Conservation (phyloP, 768 basidiomycete genomes). For the Daedaleopsis nitida region DNA sequence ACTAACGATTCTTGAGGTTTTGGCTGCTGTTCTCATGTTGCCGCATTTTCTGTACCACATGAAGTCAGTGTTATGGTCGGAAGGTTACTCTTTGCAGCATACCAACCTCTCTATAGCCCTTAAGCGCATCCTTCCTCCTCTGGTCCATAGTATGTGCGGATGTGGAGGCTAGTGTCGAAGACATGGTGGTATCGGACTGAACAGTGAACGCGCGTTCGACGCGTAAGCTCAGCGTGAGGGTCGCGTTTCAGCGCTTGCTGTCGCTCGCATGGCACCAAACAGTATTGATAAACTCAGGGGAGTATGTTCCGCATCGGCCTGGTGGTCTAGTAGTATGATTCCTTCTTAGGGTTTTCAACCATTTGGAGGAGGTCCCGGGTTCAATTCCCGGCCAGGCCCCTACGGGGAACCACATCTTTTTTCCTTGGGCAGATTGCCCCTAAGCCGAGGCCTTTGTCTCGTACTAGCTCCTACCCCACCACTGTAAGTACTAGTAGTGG, state of each 20-base stretch:
- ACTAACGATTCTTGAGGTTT: constrained; percentile 87
- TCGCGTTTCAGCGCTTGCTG: too few relatives aligned
- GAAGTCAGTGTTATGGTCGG: neutral
- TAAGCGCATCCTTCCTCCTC: constrained; percentile 72
- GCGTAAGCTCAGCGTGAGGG: constrained; percentile 10
- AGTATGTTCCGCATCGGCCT: too few relatives aligned
- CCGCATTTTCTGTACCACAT: constrained; percentile 83
- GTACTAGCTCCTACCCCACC: too few relatives aligned
- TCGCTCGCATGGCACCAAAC: too few relatives aligned
- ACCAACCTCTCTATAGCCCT: constrained; percentile 70
- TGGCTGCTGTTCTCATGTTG: constrained; percentile 87
- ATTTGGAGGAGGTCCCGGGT: constrained; percentile 83
- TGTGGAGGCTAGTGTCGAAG: constrained; percentile 29
- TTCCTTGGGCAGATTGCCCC: neutral
- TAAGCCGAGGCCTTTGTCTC: too few relatives aligned
- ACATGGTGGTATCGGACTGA: constrained; percentile 12
- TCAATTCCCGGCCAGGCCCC: constrained; percentile 84
- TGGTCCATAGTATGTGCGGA: constrained; percentile 61
- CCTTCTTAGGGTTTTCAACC: constrained; percentile 15
- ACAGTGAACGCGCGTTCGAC: constrained; percentile 1
- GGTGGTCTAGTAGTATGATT: constrained; percentile 26
- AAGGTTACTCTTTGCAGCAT: neutral
- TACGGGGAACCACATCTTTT: neutral
- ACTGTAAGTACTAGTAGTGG: too few relatives aligned
- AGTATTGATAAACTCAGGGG: too few relatives aligned